phyloP scores from a whole-genome alignment of 2,329 filamentous ascomycete species.

The Acarospora socialis region DNA sequence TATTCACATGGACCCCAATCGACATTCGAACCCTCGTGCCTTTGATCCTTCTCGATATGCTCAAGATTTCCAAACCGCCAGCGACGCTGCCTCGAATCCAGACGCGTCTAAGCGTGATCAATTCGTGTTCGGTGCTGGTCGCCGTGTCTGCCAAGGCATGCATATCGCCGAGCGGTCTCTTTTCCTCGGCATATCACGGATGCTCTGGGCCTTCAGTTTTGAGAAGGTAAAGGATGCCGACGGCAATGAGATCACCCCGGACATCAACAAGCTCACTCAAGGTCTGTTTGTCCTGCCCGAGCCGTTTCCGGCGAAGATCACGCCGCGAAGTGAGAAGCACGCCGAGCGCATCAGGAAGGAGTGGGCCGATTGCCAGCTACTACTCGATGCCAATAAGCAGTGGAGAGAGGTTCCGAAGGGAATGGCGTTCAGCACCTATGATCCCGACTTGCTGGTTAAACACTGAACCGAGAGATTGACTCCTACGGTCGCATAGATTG shows the following conservation, averaged over 20 bases:
- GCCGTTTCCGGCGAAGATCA: constrained; percentile 9
- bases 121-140: constrained; percentile 35
- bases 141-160: constrained; percentile 36
- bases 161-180: constrained; percentile 40
- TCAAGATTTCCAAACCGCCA: constrained; percentile 16
- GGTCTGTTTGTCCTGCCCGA: constrained; percentile 6
- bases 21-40: constrained; percentile 21
- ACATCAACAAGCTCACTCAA: constrained; percentile 7
- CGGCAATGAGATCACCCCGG: constrained; percentile 10
- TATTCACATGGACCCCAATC: constrained; percentile 33
- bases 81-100: constrained; percentile 20
- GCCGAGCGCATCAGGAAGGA: too few species aligned
- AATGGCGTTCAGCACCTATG: too few species aligned
- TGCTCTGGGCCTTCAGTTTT: constrained; percentile 35
- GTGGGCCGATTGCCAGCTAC: too few species aligned
- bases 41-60: constrained; percentile 23
- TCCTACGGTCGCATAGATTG: too few species aligned
- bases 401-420: too few species aligned
- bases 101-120: constrained; percentile 25
- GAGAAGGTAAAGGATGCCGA: constrained; percentile 6
- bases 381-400: too few species aligned
- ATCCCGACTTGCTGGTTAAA: too few species aligned
- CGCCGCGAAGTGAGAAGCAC: too few species aligned
- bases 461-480: too few species aligned
- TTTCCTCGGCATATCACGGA: constrained; percentile 31